These are phyloP conservation scores for Nemania abortiva DNA, from an alignment of 2,329 filamentous ascomycete genomes.

Conservation along the genomic window DNA sequence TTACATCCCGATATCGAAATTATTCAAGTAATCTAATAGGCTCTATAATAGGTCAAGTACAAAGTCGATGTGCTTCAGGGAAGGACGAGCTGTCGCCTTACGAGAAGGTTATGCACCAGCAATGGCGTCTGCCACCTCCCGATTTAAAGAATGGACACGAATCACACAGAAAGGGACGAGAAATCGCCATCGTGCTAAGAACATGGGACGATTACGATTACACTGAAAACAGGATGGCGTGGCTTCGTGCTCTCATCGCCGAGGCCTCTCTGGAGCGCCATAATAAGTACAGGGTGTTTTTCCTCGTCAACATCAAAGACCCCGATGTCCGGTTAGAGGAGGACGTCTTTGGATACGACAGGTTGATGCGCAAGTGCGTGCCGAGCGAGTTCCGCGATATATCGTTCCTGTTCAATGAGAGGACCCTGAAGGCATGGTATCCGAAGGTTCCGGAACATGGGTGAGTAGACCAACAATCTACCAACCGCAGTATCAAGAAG, in stretches of 20 bases:
- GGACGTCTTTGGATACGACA: slow-evolving; percentile 61
- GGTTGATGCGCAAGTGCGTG: slow-evolving; percentile 62
- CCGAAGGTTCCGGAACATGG: slow-evolving; percentile 66
- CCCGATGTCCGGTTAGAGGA: slow-evolving; percentile 66
- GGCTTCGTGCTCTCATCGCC: slow-evolving; percentile 71
- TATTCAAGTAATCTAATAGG: neutral
- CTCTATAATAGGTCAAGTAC: neutral
- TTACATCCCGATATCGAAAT: neutral
- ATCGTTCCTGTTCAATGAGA: slow-evolving; percentile 74
- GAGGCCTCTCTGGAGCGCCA: slow-evolving; percentile 69
- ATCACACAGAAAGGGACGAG: neutral
- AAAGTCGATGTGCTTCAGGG: slow-evolving; percentile 12
- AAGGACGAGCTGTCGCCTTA: slow-evolving; percentile 11
- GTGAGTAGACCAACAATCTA: neutral
- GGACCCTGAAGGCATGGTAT: slow-evolving; percentile 74
- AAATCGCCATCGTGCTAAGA: slow-evolving; percentile 65
- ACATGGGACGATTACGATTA: slow-evolving; percentile 70
- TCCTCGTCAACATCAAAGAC: slow-evolving; percentile 71
- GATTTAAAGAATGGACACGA: neutral
- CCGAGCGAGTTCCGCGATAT: slow-evolving; percentile 75
- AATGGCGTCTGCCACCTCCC: slow-evolving; percentile 22
- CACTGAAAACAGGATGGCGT: slow-evolving; percentile 68
- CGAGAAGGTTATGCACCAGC: slow-evolving; percentile 15
- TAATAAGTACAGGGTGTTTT: slow-evolving; percentile 71
- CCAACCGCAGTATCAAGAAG: neutral